Base-by-base conservation (phyloP, 176 grass and related monocot genomes). In the Musa acuminata region DNA sequence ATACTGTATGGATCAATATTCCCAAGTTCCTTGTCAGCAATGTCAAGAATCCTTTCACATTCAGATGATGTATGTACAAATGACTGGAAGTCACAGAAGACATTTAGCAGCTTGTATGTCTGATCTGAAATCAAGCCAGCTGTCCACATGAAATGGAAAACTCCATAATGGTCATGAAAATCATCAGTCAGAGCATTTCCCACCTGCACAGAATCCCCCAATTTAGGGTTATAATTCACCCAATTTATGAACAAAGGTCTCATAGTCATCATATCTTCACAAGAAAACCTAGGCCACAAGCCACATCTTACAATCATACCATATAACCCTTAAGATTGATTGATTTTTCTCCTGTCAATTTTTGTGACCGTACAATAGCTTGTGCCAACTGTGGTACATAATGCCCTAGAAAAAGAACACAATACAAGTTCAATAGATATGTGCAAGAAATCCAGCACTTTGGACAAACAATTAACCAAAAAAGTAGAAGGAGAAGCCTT, bases 1-100 rank as follows among this genome's bases (percentile, higher is more conserved):
- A 99, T 99, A 82, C 95, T 99, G 71, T 99, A 99, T 54, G 86
- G 92, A 79, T 99, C 90, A 24, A 99, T 99, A 26, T 91, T 98
- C 57, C 95, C 90, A 71, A 86, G 74, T 87, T 99, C 90, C 23
- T 82, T 84, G 62, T 80, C 82, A 78, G 95, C 95, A 83, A 89
- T 85, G 69, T 94, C 86, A 85, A 99, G 73, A 79, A 89, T 84
- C 76, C 83, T 91, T 3, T 91, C 84, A 35, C 95, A 91, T 35
- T 89, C 64, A 71, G 82, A 55, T 82, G 95, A 94, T 13, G 88
- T 13, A 78, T 94, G 86, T 27, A 99, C 82, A 89, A 99, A 99
- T 23, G 95, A 99, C 62, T 94, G 62, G 8, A 80, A 89, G 51
- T 94, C 86, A 64, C 95, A 94, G 88, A 87, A 94, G 81, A 99